A percentile compares a stretch with the other conserved stretches of the same genome.
These are phyloP conservation scores for Apiotrichum gracile DNA, from an alignment of 1,284 basidiomycete genomes.

Conservation along the genomic window DNA sequence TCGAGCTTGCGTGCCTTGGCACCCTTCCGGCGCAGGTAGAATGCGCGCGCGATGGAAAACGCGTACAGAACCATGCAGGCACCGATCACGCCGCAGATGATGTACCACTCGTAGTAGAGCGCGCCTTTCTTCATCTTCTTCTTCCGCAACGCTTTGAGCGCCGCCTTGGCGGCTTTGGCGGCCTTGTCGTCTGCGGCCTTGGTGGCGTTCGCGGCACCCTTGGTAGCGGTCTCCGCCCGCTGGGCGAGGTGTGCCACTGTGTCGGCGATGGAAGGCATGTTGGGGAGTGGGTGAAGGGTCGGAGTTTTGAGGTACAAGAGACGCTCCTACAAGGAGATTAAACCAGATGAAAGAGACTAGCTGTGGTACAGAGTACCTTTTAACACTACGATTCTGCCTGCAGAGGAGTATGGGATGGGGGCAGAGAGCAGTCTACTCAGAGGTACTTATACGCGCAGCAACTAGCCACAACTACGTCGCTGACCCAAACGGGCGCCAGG, in stretches of 20 bases:
- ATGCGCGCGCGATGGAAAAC: not conserved
- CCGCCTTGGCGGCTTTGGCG: not conserved
- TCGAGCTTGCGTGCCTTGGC: not conserved
- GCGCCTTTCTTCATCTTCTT: slow-evolving; percentile 1
- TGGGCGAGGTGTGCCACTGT: not conserved
- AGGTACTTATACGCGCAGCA: too few species aligned
- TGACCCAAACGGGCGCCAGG: too few species aligned
- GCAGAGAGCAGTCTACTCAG: too few species aligned
- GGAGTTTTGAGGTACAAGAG: not conserved
- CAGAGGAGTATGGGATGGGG: not conserved
- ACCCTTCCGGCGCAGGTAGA: slow-evolving; percentile 6
- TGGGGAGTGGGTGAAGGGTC: not conserved
- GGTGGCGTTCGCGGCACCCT: not conserved
- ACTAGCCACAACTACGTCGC: too few species aligned
- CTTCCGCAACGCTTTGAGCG: not conserved
- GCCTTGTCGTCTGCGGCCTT: not conserved
- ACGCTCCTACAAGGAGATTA: too few species aligned
- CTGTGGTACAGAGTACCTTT: not conserved
- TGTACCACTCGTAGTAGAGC: slow-evolving; percentile 6
- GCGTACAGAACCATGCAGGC: slow-evolving; percentile 3
- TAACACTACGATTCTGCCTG: not conserved
- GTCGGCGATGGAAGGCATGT: not conserved
- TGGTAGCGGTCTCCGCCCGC: not conserved
- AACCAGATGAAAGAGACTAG: not conserved
- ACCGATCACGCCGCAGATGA: slow-evolving; percentile 9